A percentile compares a stretch with the other conserved stretches of the same genome.
phyloP scores from a whole-genome alignment of 2,329 filamentous ascomycete genomes.

The Colletotrichum camelliae region DNA sequence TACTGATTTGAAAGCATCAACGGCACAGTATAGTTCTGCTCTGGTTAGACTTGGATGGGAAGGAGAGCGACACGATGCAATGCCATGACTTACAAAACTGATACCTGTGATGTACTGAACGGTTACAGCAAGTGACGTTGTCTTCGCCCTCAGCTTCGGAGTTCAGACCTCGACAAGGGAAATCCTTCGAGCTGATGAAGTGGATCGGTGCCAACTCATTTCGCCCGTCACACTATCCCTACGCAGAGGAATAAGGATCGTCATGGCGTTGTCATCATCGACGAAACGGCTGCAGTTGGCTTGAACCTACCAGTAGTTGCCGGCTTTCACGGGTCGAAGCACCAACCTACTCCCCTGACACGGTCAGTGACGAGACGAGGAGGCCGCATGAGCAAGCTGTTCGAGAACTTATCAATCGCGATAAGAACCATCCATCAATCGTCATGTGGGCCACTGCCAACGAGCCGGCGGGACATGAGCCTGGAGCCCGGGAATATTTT shows the following conservation, averaged over 20 bases:
- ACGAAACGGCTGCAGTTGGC: conserved; percentile 32
- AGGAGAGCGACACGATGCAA: fast-evolving
- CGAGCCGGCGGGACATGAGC: conserved; percentile 26
- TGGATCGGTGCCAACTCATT: conserved; percentile 37
- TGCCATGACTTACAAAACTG: neutral
- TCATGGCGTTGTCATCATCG: conserved; percentile 31
- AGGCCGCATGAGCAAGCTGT: conserved; percentile 25
- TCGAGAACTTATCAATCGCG: conserved; percentile 27
- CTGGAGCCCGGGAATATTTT: conserved; percentile 28
- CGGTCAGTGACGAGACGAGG: conserved; percentile 18
- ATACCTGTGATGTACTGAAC: neutral
- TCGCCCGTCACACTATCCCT: conserved; percentile 34
- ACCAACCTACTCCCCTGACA: conserved; percentile 23
- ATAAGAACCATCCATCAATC: conserved; percentile 31
- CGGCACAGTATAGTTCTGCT: neutral
- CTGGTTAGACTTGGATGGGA: neutral
- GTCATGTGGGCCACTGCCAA: conserved; percentile 30
- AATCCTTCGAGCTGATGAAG: conserved; percentile 28
- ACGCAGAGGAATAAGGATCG: conserved; percentile 32
- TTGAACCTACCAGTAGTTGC: conserved; percentile 26
- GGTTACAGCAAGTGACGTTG: neutral
- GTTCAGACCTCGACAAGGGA: neutral
- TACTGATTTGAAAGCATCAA: neutral
- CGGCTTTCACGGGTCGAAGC: conserved; percentile 3
- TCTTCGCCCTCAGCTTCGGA: neutral